Evolutionary conservation across 495 filamentous ascomycete genomes (phyloP), one percentile per base, ranked within the genome.

Genomic region (Hypoxylon trugodes): DNA sequence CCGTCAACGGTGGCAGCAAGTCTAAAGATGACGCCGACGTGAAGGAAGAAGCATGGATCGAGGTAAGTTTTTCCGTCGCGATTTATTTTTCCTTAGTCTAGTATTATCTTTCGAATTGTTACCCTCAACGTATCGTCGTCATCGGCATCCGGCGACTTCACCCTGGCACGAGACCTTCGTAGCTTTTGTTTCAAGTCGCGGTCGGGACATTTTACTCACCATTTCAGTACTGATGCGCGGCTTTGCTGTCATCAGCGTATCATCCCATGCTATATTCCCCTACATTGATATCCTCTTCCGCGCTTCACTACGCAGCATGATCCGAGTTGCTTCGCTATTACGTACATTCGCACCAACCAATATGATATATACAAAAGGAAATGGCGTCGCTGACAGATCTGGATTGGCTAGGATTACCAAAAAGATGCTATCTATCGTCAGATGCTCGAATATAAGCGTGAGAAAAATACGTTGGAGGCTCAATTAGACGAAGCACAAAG

Each of bases 351-450:
- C 55, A 48, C 66, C 53, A 52, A 49, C 52, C 65, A 51, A 58
- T 41, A 58, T 63, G 47, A 68, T 48, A 25, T 22, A 40, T 52
- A 49, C 50, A 55, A 28, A 58, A 50, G 55, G 52, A 55, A 16
- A 26, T 41, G 43, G 47, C 55, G 55, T 68, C 55, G 61, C 70
- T 72, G 62, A 72, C 56, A 61, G 57, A 68, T 52, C 53, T 70
- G 71, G 73, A 69, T 69, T 74, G 69, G 76, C 73, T 73, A 98
- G 95, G 86, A 89, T 66, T 97, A 91, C 71, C 92, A 96, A 79
- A 98, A 98, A 75, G 95, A 97, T 82, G 95, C 95, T 56, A 97
- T 98, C 70, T 88, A 90, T 72, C 91, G 95, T 24, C 94, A 97
- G 71, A 97, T 98, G 94, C 88, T 90, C 67, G 96, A 98, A 74